Conservation (phyloP, 192 early-diverging fungal species). For the Coemansia sp. region DNA sequence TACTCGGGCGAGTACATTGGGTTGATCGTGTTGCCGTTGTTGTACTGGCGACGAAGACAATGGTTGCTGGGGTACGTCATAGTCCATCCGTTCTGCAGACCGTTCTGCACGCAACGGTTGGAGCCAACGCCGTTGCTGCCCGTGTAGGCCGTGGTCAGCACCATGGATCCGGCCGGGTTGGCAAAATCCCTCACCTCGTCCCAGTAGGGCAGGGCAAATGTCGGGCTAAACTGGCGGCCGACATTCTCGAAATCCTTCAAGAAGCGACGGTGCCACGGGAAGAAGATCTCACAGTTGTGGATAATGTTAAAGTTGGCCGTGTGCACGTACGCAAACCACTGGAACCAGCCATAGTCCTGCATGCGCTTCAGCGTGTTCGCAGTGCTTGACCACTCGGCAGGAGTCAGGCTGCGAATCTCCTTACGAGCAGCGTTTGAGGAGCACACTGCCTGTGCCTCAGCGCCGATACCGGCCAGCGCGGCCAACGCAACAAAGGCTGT, state of each 20-base stretch:
- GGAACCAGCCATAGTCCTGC: constrained; percentile 41
- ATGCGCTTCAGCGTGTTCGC: constrained; percentile 21
- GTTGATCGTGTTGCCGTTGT: constrained; percentile 41
- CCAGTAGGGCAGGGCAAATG: constrained; percentile 55
- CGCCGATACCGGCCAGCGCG: constrained; percentile 34
- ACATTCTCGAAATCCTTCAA: constrained; percentile 51
- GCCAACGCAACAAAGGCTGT: constrained; percentile 40
- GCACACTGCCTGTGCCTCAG: constrained; percentile 32
- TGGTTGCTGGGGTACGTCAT: constrained; percentile 38
- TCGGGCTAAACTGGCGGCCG: constrained; percentile 29
- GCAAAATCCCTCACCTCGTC: constrained; percentile 53
- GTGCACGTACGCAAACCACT: constrained; percentile 46
- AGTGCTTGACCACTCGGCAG: constrained; percentile 31
- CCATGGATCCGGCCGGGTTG: constrained; percentile 35
- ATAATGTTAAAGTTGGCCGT: constrained; percentile 28
- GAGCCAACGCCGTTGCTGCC: constrained; percentile 45
- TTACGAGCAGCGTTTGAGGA: constrained; percentile 26
- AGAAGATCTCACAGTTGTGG: constrained; percentile 51
- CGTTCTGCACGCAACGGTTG: constrained; percentile 34
- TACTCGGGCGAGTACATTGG: constrained; percentile 50
- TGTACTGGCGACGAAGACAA: constrained; percentile 52
- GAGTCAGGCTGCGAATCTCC: constrained; percentile 50
- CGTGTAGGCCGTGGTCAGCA: constrained; percentile 34
- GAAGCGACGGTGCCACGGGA: constrained; percentile 56
- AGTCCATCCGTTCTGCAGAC: constrained; percentile 19